Evolutionary conservation across 1,284 basidiomycete species (phyloP).

Genomic region (Trichosporon sp.): DNA sequence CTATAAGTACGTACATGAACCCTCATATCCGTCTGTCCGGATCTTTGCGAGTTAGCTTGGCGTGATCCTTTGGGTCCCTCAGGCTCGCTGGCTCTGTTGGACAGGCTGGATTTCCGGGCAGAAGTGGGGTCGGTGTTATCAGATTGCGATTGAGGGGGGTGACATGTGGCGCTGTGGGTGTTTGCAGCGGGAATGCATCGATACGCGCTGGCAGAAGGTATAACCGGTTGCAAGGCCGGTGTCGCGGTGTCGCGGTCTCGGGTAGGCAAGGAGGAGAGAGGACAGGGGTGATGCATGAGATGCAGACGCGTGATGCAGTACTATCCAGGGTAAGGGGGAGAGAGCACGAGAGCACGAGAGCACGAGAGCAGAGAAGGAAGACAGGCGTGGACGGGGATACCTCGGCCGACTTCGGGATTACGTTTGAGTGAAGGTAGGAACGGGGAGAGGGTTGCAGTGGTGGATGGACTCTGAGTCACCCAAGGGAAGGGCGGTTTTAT

Average conservation of each 20-base stretch:
- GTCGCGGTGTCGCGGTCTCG: background rate
- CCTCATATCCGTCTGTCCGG: background rate
- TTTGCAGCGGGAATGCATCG: background rate
- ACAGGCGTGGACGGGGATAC: background rate
- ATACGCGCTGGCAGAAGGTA: background rate
- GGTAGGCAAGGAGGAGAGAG: background rate
- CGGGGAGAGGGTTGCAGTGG: background rate
- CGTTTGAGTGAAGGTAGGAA: background rate
- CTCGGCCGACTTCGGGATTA: conserved; percentile 19
- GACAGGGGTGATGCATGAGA: conserved; percentile 12
- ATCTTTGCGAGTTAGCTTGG: background rate
- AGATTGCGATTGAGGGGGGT: background rate
- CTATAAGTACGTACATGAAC: background rate
- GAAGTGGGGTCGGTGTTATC: conserved; percentile 11
- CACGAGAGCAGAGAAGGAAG: background rate
- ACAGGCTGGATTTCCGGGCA: too few species aligned
- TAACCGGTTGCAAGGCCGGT: too few species aligned
- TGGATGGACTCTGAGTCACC: background rate
- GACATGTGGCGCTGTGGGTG: conserved; percentile 5
- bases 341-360: too few species aligned
- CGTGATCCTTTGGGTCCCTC: background rate
- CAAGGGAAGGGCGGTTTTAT: conserved; percentile 23
- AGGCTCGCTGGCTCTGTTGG: too few species aligned
- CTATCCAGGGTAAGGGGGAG: too few species aligned
- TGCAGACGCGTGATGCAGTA: conserved; percentile 15